Conservation (phyloP, 1,139 yeast genomes). For the Suhomyces bokatorum region DNA sequence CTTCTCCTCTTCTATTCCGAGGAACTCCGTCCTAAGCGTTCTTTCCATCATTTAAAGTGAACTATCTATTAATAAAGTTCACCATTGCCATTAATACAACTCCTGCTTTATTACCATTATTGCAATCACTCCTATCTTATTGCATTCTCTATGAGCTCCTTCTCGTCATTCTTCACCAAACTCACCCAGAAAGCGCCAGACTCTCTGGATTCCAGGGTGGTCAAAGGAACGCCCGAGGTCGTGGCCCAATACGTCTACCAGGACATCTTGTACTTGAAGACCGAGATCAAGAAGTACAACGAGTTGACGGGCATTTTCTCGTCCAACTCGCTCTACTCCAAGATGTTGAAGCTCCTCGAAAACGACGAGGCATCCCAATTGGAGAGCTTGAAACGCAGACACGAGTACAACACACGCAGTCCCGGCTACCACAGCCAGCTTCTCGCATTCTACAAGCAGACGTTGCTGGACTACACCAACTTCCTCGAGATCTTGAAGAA, state of each 20-base stretch:
- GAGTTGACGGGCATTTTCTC: slow-evolving; percentile 20
- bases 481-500: slow-evolving; percentile 25
- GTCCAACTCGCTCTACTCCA: slow-evolving; percentile 19
- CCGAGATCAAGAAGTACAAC: slow-evolving; percentile 23
- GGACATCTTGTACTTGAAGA: slow-evolving; percentile 21
- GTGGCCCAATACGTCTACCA: slow-evolving; percentile 23
- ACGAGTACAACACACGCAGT: slow-evolving; percentile 13
- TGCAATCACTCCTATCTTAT: too few relatives aligned
- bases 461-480: slow-evolving; percentile 21
- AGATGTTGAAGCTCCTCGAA: slow-evolving; percentile 23
- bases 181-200: neutral
- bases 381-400: slow-evolving; percentile 14
- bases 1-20: neutral
- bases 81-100: too few relatives aligned
- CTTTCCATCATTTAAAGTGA: too few relatives aligned
- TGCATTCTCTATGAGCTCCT: neutral
- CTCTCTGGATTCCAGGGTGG: slow-evolving; percentile 6
- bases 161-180: slow-evolving; percentile 3
- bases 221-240: slow-evolving; percentile 22
- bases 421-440: slow-evolving; percentile 18
- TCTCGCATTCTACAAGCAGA: slow-evolving; percentile 19
- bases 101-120: too few relatives aligned
- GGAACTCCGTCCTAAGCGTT: too few relatives aligned
- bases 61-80: too few relatives aligned
- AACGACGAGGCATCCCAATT: slow-evolving; percentile 19